Evolutionary conservation across 2,329 filamentous ascomycete genomes (phyloP), one percentile per base, ranked within the genome.

Genomic region (Nothophoma quercina): DNA sequence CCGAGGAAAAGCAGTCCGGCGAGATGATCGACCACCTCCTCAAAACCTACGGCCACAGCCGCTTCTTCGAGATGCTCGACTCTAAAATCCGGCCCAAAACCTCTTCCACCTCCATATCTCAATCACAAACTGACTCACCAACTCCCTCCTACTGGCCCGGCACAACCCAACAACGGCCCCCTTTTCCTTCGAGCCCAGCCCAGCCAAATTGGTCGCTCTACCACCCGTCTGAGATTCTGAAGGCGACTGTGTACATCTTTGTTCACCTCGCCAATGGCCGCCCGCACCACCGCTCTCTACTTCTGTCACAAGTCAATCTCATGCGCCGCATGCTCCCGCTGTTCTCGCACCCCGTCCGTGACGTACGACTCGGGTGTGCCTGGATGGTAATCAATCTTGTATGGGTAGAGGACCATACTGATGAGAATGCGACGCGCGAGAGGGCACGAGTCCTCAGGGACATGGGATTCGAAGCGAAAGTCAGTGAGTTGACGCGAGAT

Each of bases 1-100:
- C 88, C 51, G 85, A 87, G 55, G 78, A 73, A 62, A 85, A 71
- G 36, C 59, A 73, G 61, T 81, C 76, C 61, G 79, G 72, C 55
- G 85, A 78, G 75, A 93, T 97, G 85, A 91, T 97, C 56, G 92
- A 96, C 67, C 87, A 90, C 65, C 76, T 98, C 18, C 88, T 98
- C 67, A 83, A 79, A 51, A 83, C 87, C 49, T 81, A 97, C 38
- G 90, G 91, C 1, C 84, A 90, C 67, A 85, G 91, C 51, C 83
- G 88, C 30, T 80, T 98, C 45, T 93, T 97, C 63, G 86, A 89
- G 40, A 88, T 96, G 29, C 78, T 99, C 36, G 84, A 88, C 10
- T 85, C 88, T 22, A 96, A 96, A 73, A 79, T 98, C 26, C 84
- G 85, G 32, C 81, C 87, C 3, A 73, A 72, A 40, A 55, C 54